Evolutionary conservation across 2,329 filamentous ascomycete genomes (phyloP), one percentile per base, ranked within the genome.

Genomic region (Graphiopsis chlorocephala): DNA sequence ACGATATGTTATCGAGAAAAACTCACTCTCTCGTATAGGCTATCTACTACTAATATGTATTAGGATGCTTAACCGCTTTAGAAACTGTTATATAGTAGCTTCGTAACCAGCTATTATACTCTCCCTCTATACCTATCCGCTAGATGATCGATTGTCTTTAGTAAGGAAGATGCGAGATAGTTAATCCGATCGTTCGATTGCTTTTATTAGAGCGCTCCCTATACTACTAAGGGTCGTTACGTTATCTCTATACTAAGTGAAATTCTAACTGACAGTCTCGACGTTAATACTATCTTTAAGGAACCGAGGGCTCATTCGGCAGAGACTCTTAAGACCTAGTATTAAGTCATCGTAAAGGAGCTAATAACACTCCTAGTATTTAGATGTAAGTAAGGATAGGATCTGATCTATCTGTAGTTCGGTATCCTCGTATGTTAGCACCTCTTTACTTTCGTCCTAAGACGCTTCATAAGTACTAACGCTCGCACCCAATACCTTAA

Each of bases 341-440:
- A 65, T 57, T 12, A 65, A 38, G 12, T 65, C 58, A 7, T 65
- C 64, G 59, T 65, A 52, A 10, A 65, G 60, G 6, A 63, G 33
- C 42, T 45, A 38, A 5, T 28, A 26, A 58, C 60, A 65, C 6
- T 63, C 26, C 23, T 50, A 48, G 35, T 63, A 65, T 35, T 65
- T 60, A 23, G 64, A 63, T 28, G 20, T 29, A 7, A 65, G 33
- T n/a, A 65, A 28, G 25, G 60, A 53, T 26, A 60, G 60, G 20
- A 65, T 45, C 23, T 65, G 45, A 62, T 65, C 59, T 50, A 65
- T 63, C 17, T 47, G 59, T 45, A 63, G 23, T 45, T 63, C 60
- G 11, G n/a, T n/a, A n/a, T n/a, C n/a, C n/a, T n/a, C n/a, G n/a
- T n/a, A n/a, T n/a, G n/a, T n/a, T n/a, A n/a, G 52, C 60, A 63